Evolutionary conservation across 768 basidiomycete species (phyloP).

Genomic region (Lactarius hatsudake): DNA sequence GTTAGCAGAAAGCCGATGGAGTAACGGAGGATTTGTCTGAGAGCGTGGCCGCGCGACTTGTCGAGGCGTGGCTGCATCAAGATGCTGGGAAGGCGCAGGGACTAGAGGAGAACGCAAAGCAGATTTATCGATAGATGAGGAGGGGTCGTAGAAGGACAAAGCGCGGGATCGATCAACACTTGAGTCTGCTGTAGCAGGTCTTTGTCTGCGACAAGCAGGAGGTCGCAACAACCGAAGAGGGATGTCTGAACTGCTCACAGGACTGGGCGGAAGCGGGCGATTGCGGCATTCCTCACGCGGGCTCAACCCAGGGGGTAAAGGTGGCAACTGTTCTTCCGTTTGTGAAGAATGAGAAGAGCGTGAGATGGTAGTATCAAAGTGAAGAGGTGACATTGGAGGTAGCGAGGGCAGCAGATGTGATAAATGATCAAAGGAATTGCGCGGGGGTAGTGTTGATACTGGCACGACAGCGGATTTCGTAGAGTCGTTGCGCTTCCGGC

Average conservation of each 20-base stretch:
- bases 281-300: neutral
- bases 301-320: constrained; percentile 24
- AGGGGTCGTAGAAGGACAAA: constrained; percentile 29
- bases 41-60: constrained; percentile 45
- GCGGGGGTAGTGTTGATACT: constrained; percentile 31
- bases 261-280: constrained; percentile 12
- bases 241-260: constrained; percentile 19
- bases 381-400: constrained; percentile 45
- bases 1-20: constrained; percentile 68
- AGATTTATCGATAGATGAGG: constrained; percentile 1
- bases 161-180: constrained; percentile 32
- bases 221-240: constrained; percentile 3
- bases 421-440: constrained; percentile 35
- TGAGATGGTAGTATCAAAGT: constrained; percentile 34
- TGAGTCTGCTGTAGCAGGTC: constrained; percentile 47
- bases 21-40: constrained; percentile 64
- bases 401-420: constrained; percentile 40
- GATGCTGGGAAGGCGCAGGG: constrained; percentile 29
- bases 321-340: constrained; percentile 29
- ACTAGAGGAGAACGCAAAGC: constrained; percentile 7
- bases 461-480: constrained; percentile 41
- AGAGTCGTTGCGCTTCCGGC: constrained; percentile 30
- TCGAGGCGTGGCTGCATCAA: constrained; percentile 29
- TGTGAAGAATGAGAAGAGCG: constrained; percentile 32
- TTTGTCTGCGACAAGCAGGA: constrained; percentile 24